Conservation (phyloP, 2,329 filamentous ascomycete species). For the Remersonia thermophila region DNA sequence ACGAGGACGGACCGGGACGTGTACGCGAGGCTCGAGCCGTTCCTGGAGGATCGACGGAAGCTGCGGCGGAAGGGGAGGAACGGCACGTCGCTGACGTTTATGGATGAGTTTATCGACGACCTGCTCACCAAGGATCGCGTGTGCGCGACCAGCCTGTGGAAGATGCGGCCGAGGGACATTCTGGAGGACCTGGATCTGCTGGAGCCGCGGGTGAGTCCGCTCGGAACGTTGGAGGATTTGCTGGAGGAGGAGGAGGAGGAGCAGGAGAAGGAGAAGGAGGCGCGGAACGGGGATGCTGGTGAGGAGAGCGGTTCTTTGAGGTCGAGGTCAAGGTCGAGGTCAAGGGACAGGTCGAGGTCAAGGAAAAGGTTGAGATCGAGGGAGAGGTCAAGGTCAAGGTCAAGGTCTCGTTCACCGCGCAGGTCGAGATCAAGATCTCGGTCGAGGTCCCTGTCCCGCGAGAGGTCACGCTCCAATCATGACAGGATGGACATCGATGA, state of each 20-base stretch:
- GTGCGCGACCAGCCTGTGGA: constrained; percentile 85
- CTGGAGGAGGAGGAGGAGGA: constrained; percentile 47
- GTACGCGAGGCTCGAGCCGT: constrained; percentile 68
- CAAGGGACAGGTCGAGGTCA: constrained; percentile 5
- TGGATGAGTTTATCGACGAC: constrained; percentile 93
- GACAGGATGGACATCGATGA: constrained; percentile 18
- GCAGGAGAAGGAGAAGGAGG: constrained; percentile 19
- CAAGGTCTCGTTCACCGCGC: constrained; percentile 3
- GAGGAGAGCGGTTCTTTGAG: constrained; percentile 11
- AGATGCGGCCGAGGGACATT: constrained; percentile 69
- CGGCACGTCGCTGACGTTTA: constrained; percentile 62
- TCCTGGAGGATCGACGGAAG: constrained; percentile 72
- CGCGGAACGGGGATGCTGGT: constrained; percentile 9
- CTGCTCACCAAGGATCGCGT: constrained; percentile 78
- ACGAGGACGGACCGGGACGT: constrained; percentile 75
- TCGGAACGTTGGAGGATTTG: constrained; percentile 67
- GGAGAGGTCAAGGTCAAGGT: constrained; percentile 7
- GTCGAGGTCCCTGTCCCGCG: constrained; percentile 4
- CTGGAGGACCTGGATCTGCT: constrained; percentile 82
- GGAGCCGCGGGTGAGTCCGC: constrained; percentile 71
- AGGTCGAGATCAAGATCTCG: constrained; percentile 4
- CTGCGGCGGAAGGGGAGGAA: constrained; percentile 63
- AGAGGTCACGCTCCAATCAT: constrained; percentile 7
- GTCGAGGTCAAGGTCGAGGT: constrained; percentile 9
- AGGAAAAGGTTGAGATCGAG: constrained; percentile 3